Evolutionary conservation across 805 yeast genomes (phyloP), one percentile per base, ranked within the genome.

Genomic region (Wickerhamomyces hampshirensis): DNA sequence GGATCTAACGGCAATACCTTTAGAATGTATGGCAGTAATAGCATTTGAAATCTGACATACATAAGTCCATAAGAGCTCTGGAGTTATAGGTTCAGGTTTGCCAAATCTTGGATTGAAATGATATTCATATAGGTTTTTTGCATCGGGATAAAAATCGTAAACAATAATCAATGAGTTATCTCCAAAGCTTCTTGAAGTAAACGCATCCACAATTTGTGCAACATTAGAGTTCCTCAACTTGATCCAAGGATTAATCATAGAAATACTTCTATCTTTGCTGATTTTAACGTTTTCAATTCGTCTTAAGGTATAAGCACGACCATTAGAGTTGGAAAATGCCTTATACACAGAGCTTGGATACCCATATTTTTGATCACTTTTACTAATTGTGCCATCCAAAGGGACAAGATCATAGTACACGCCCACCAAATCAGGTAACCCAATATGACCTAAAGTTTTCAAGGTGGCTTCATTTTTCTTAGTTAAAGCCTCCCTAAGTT

Each of bases 351-450:
- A 68, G 31, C 80, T 75, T 4, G 73, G 65, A 39, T 73, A 70
- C 1, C 82, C 77, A 63, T 75, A 77, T 28, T 63, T 34, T 42
- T 46, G 33, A 31, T 46, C 35, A 33, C 50, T 53, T 33, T 56
- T 59, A 12, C 65, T 70, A 27, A 62, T 48, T 30, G 62, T 59
- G 18, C 63, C 64, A 56, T 87, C 96, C 28, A 91, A 67, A 3
- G 96, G 96, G 21, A 81, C 88, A 39, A 91, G 68, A 15, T 93
- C 80, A 60, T 86, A 95, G 61, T 88, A 91, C 17, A 71, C 77
- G 36, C 80, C 81, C n/a, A 93, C 84, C 47, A 75, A 73, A 26
- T 80, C 84, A 0, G 98, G 88, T 51, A 89, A 55, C 42, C 66
- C 60, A 37, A 80, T 58, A 51, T 73, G 71, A 46, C 75, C 68